Base-by-base conservation (phyloP, 176 grass and related monocot genomes). In the Eragrostis nindensis region DNA sequence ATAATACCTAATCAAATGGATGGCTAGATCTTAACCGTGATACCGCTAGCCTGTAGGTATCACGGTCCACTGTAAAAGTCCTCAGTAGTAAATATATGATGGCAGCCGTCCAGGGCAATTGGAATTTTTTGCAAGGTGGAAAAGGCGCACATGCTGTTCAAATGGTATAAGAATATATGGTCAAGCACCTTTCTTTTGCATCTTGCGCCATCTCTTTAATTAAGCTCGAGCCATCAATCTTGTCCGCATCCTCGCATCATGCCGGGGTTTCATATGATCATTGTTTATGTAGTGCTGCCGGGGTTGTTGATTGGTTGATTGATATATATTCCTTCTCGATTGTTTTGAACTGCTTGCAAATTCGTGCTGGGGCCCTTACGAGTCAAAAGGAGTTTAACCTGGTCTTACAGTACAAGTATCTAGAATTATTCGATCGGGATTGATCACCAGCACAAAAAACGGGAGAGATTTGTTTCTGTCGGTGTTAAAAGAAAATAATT, bases 81-180 rank as follows among this genome's bases (percentile, higher is more conserved):
- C n/a, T n/a, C n/a, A n/a, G n/a, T n/a, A n/a, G n/a, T n/a, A n/a
- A n/a, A n/a, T n/a, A n/a, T n/a, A n/a, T n/a, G n/a, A n/a, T n/a
- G n/a, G n/a, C n/a, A n/a, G 24, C 80, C 80, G 67, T 57, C 74
- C 86, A 82, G 42, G 32, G 63, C 75, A 43, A n/a, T 26, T 68
- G 50, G 77, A 68, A 75, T 2, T 5, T 32, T 22, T 38, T 29
- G 25, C 25, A 9, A n/a, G n/a, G n/a, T 75, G n/a, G 38, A 75
- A 61, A 45, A 60, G 21, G 39, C 19, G 11, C 2, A 57, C 42
- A 65, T n/a, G 49, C 43, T 62, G 0, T 14, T 41, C 57, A 9
- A 50, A 41, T 40, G 5, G 9, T 68, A 55, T 63, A 17, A 63
- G 67, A 86, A 79, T 71, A 80, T 84, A 44, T n/a, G 2, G 13